Percentiles rank a stretch among this genome's conserved stretches.
These are phyloP conservation scores for Nicotiana sylvestris DNA, from an alignment of 257 asterid genomes.

Conservation along the genomic window DNA sequence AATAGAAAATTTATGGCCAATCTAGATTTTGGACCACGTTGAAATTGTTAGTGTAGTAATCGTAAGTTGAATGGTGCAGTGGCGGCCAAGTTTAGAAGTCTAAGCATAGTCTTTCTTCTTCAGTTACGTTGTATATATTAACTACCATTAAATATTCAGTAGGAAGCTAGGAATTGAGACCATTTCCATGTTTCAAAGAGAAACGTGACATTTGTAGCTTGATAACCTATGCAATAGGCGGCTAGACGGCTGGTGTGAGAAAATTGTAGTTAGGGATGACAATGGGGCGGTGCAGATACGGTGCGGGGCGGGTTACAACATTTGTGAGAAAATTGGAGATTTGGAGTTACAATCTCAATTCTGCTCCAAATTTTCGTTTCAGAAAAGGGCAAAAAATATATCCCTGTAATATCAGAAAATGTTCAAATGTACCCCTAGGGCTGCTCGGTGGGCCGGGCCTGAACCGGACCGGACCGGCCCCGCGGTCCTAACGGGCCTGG, in stretches of 20 bases:
- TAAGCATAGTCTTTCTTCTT: neutral
- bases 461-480: no score
- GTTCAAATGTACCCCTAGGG: no score
- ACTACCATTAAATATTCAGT: neutral
- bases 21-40: slow-evolving; percentile 15
- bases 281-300: no score
- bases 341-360: neutral
- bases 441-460: no score
- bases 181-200: neutral
- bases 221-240: slow-evolving; percentile 13
- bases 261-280: neutral
- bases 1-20: neutral
- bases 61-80: slow-evolving; percentile 12
- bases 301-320: no score
- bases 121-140: neutral
- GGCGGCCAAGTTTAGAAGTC: slow-evolving; percentile 27
- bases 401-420: no score
- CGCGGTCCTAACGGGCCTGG: no score
- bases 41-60: slow-evolving; percentile 11
- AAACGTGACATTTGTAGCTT: slow-evolving; percentile 20
- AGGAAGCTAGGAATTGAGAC: neutral
- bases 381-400: no score
- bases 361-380: neutral
- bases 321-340: no score
- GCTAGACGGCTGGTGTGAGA: slow-evolving; percentile 18